A percentile compares a stretch with the other conserved stretches of the same genome.
phyloP scores from a whole-genome alignment of 805 yeast species.

The Grigorovia humatica region DNA sequence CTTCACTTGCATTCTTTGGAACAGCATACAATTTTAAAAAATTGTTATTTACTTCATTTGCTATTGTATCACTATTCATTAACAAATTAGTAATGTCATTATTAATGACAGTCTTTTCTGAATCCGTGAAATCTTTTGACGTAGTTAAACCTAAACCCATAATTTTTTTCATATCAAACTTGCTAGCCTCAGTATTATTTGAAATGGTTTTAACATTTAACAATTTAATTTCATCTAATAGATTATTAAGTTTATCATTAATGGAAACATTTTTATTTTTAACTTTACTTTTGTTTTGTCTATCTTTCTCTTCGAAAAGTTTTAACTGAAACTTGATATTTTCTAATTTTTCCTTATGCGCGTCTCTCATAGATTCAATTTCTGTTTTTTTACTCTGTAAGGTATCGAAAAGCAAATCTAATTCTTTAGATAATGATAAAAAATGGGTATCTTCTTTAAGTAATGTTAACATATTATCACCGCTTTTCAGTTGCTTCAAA shows the following conservation, averaged over 20 bases:
- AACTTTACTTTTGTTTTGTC: background rate
- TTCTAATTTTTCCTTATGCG: background rate
- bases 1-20: constrained; percentile 81
- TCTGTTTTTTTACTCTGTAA: constrained; percentile 1
- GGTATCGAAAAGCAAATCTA: background rate
- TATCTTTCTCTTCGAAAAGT: background rate
- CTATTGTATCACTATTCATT: constrained; percentile 58
- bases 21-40: constrained; percentile 70
- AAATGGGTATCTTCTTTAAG: constrained; percentile 10
- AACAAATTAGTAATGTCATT: constrained; percentile 55
- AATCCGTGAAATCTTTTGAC: constrained; percentile 9
- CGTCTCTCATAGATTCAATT: background rate
- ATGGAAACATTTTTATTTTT: background rate
- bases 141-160: constrained; percentile 20
- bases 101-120: constrained; percentile 40
- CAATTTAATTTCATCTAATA: background rate
- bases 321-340: background rate
- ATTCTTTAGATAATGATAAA: constrained; percentile 32
- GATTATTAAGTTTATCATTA: background rate
- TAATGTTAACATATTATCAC: background rate
- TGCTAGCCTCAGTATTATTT: background rate
- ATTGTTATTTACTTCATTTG: constrained; percentile 75
- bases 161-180: constrained; percentile 2
- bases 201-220: background rate
- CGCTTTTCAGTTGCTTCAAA: constrained; percentile 32